phyloP scores from a whole-genome alignment of 2,329 filamentous ascomycete species.

The Lachnum nothofagi region DNA sequence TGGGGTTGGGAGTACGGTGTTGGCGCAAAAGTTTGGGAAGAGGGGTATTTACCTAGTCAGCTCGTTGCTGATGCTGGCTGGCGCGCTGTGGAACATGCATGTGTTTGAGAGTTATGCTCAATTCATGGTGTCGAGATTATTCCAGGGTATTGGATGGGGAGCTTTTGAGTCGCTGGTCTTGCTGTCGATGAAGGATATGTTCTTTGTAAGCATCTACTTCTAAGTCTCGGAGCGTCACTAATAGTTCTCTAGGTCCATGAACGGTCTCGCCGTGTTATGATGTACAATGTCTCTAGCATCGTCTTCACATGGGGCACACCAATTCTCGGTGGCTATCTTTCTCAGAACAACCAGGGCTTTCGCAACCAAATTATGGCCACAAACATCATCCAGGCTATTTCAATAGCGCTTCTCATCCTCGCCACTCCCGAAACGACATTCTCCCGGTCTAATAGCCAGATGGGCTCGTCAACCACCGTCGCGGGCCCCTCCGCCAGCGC shows the following conservation, averaged over 20 bases:
- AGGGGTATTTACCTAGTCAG: conserved; percentile 49
- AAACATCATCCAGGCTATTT: conserved; percentile 43
- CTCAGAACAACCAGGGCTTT: conserved; percentile 38
- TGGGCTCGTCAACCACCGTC: conserved; percentile 1
- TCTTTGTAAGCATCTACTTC: conserved; percentile 43
- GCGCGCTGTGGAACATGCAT: conserved; percentile 47
- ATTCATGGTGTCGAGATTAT: conserved; percentile 47
- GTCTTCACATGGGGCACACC: conserved; percentile 50
- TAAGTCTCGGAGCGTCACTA: conserved; percentile 11
- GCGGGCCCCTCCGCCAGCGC: conserved; percentile 3
- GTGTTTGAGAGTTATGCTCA: conserved; percentile 39
- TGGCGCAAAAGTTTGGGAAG: conserved; percentile 47
- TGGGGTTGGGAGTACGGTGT: conserved; percentile 40
- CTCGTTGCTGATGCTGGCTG: conserved; percentile 43
- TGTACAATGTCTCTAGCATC: conserved; percentile 42
- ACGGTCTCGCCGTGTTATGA: conserved; percentile 40
- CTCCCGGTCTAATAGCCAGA: conserved; percentile 34
- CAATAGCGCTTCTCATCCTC: conserved; percentile 44
- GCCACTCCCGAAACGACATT: conserved; percentile 50
- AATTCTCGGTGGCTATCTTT: conserved; percentile 47
- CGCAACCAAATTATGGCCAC: conserved; percentile 49
- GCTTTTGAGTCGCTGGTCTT: conserved; percentile 51
- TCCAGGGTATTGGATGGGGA: conserved; percentile 56
- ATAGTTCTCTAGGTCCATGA: conserved; percentile 47
- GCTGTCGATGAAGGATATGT: conserved; percentile 51